These are phyloP conservation scores for Paxillus ammoniavirescens DNA, from an alignment of 768 basidiomycete genomes.

Conservation along the genomic window DNA sequence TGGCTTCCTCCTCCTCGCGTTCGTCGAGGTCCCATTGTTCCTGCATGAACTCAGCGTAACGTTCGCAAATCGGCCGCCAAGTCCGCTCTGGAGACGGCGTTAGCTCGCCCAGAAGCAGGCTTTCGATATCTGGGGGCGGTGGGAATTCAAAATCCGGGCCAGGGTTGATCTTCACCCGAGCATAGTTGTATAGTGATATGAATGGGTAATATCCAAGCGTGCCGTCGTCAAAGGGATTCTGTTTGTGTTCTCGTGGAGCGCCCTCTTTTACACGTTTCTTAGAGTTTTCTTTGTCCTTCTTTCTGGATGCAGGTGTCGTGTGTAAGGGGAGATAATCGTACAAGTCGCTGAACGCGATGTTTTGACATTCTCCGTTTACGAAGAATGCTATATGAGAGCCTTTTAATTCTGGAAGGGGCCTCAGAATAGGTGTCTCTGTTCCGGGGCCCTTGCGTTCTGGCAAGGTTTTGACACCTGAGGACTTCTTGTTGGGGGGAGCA, in stretches of 20 bases:
- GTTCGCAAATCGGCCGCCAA: constrained; percentile 82
- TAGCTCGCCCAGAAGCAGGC: constrained; percentile 41
- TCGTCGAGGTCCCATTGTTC: constrained; percentile 81
- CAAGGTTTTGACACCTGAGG: constrained; percentile 63
- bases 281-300: constrained; percentile 40
- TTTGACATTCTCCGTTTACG: constrained; percentile 84
- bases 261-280: constrained; percentile 63
- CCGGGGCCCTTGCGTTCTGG: constrained; percentile 50
- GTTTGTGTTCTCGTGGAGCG: constrained; percentile 66
- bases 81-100: constrained; percentile 35
- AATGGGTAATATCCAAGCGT: constrained; percentile 94
- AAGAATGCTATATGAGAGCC: constrained; percentile 86
- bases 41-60: constrained; percentile 80
- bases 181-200: constrained; percentile 90
- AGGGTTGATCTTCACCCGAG: constrained; percentile 79
- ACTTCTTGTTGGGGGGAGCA: constrained; percentile 55
- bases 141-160: constrained; percentile 85
- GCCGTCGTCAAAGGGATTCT: constrained; percentile 92
- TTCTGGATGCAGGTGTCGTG: constrained; percentile 52
- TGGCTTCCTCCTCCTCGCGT: constrained; percentile 72
- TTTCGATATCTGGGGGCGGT: constrained; percentile 78
- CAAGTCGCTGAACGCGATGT: constrained; percentile 80
- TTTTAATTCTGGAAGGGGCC: constrained; percentile 66
- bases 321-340: constrained; percentile 88
- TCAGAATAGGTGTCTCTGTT: constrained; percentile 42